Conservation (phyloP, 768 basidiomycete genomes). For the Hortiboletus campestris region DNA sequence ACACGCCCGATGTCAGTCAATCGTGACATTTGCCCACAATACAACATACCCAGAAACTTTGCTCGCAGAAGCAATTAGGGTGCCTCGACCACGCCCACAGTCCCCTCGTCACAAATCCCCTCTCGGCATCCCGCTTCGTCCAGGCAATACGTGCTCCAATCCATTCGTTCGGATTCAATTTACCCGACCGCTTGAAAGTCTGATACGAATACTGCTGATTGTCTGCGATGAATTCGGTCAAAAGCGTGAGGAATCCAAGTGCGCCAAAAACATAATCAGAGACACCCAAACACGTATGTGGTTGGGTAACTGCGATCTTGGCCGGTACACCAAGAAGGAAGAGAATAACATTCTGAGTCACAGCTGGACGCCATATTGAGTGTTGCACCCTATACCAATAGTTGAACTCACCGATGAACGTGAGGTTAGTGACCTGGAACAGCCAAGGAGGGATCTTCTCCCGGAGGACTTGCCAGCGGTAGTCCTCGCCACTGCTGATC, state of each 20-base stretch:
- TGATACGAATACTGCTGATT: constrained; percentile 90
- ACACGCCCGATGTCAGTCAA: not conserved
- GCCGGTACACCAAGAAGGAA: constrained; percentile 66
- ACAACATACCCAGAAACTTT: constrained; percentile 72
- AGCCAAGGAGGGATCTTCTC: constrained; percentile 49
- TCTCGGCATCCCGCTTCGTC: constrained; percentile 61
- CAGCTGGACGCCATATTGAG: constrained; percentile 39
- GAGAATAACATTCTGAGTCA: constrained; percentile 79
- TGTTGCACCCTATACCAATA: not conserved
- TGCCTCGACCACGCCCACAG: constrained; percentile 87
- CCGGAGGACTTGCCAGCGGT: constrained; percentile 84
- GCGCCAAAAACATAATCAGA: constrained; percentile 65
- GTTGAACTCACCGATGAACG: constrained; percentile 62
- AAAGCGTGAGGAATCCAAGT: constrained; percentile 57
- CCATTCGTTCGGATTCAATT: constrained; percentile 50
- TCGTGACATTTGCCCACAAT: not conserved
- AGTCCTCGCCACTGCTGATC: constrained; percentile 78
- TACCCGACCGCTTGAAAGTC: constrained; percentile 61
- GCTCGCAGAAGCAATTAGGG: constrained; percentile 92
- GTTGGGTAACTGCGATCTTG: constrained; percentile 52
- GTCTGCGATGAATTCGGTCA: constrained; percentile 80
- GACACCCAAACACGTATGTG: constrained; percentile 47
- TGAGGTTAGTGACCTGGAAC: constrained; percentile 59
- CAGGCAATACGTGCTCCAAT: constrained; percentile 62
- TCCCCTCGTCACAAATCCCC: constrained; percentile 85